A percentile compares a stretch with the other conserved stretches of the same genome.
Conservation (phyloP, 2,329 filamentous ascomycete genomes). For the Aspergillus calidoustus region DNA sequence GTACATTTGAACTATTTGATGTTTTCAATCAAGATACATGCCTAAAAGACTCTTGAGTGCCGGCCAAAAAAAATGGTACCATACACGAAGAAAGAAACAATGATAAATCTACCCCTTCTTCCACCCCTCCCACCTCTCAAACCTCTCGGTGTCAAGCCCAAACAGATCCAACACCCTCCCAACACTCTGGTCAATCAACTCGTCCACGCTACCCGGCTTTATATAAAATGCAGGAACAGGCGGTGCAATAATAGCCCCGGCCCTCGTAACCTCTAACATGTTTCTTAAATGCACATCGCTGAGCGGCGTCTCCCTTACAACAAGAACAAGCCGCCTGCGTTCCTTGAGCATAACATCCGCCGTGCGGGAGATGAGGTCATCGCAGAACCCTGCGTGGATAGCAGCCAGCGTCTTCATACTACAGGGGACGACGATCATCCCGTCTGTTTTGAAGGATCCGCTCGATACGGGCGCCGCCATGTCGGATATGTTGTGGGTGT, state of each 20-base stretch:
- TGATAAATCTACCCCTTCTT: not conserved
- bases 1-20: too few relatives aligned
- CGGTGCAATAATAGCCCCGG: constrained; percentile 51
- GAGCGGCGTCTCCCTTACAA: constrained; percentile 51
- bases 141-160: constrained; percentile 47
- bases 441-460: constrained; percentile 49
- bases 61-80: too few relatives aligned
- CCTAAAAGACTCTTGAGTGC: too few relatives aligned
- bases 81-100: not conserved
- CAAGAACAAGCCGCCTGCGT: constrained; percentile 45
- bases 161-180: constrained; percentile 54
- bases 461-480: constrained; percentile 52
- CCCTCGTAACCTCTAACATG: constrained; percentile 47
- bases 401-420: constrained; percentile 55
- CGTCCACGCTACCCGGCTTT: constrained; percentile 43
- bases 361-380: constrained; percentile 52
- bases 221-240: constrained; percentile 54
- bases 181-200: constrained; percentile 52
- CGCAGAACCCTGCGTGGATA: constrained; percentile 47
- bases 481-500: constrained; percentile 48
- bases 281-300: constrained; percentile 54
- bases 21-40: too few relatives aligned
- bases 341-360: constrained; percentile 56
- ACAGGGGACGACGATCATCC: constrained; percentile 56
- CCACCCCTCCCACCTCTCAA: constrained; percentile 30